Base-by-base conservation (phyloP, 2,329 filamentous ascomycete species). In the Sphaerulina musiva region DNA sequence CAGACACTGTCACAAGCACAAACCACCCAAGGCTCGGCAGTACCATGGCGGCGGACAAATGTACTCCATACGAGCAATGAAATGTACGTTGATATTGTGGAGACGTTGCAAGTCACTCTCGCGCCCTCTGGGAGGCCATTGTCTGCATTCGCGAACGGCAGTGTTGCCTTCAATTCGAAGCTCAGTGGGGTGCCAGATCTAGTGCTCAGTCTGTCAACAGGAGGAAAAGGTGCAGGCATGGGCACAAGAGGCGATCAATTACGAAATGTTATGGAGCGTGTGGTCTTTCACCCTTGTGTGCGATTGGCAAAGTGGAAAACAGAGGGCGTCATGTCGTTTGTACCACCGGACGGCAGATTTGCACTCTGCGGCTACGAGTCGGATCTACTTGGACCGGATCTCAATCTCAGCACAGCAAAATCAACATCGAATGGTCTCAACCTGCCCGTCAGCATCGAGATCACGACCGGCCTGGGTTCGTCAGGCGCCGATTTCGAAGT, bases 61-160 rank as follows among this genome's bases (percentile, higher is more conserved):
- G 93, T 98, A 50, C 81, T 91, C 12, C 93, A 98, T 70, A 97
- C 92, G 3, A 95, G 88, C 52, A 98, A 97, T 72, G 93, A 98
- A 71, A 79, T 98, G 62, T 97, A 97, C 69, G 92, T 95, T 54
- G 93, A 98, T 69, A 83, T 98, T 10, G 83, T 98, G 57, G 93
- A 98, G 74, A 89, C 88, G 1, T 77, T 98, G 0, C 82, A 84
- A 1, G 89, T 96, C 40, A 95, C 87, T 0, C 80, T 97, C 41
- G 90, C 93, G 0, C 93, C 93, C 0, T 96, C 91, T 0, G 93
- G 93, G 4, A 80, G 90, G 11, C 86, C 92, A 1, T 78, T 98
- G 20, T 84, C 89, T 6, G 92, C 93, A 2, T 85, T 95, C 60
- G 87, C 89, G 11, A 87, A 93, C 63, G 93, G 93, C 12, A 95